These are phyloP conservation scores for Phlebiopsis flavidoalba DNA, from an alignment of 768 basidiomycete genomes.

Conservation along the genomic window DNA sequence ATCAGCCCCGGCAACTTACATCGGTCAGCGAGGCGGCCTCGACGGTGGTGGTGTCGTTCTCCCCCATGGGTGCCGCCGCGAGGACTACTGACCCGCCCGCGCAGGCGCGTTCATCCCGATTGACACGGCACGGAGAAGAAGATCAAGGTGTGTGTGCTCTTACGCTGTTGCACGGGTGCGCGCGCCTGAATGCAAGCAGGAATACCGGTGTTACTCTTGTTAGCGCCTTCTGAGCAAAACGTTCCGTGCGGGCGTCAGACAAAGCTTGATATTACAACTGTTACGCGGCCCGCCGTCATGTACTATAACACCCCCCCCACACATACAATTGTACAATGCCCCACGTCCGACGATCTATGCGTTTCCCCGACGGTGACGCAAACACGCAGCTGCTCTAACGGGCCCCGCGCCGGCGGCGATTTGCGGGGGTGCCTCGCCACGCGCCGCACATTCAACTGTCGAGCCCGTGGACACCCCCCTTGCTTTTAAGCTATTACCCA, in stretches of 20 bases:
- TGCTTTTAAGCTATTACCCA: too few relatives aligned
- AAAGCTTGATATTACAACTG: not conserved
- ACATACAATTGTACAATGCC: not conserved
- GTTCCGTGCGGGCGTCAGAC: not conserved
- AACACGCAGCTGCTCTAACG: too few relatives aligned
- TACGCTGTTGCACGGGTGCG: not conserved
- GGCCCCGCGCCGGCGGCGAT: too few relatives aligned
- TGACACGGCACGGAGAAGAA: constrained; percentile 45
- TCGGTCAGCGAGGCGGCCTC: constrained; percentile 43
- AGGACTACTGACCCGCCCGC: not conserved
- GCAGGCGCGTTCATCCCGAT: constrained; percentile 54
- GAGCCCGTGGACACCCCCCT: too few relatives aligned
- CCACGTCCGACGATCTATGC: too few relatives aligned
- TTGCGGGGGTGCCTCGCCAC: too few relatives aligned
- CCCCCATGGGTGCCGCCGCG: too few relatives aligned
- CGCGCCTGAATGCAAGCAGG: constrained; percentile 19
- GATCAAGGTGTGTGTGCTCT: constrained; percentile 37
- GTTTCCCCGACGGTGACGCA: too few relatives aligned
- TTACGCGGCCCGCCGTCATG: not conserved
- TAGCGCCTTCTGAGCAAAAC: constrained; percentile 18
- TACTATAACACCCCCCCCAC: not conserved
- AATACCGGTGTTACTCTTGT: constrained; percentile 41
- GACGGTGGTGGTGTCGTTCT: constrained; percentile 46
- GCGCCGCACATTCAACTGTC: too few relatives aligned
- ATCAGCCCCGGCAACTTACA: constrained; percentile 71